These are phyloP conservation scores for Russula dissimulans DNA, from an alignment of 768 basidiomycete genomes.

Conservation along the genomic window DNA sequence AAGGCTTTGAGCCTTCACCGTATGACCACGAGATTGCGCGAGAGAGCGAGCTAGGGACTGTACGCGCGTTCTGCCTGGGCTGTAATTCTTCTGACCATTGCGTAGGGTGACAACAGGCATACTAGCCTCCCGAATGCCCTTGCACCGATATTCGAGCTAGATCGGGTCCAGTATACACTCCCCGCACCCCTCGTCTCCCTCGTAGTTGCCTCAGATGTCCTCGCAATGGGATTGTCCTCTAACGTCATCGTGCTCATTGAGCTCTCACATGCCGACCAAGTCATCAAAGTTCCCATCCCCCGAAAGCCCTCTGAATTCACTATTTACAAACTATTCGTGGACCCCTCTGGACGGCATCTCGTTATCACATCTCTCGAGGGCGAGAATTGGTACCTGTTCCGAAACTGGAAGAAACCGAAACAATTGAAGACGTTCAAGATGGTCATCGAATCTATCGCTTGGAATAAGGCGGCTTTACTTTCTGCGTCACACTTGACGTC, in stretches of 20 bases:
- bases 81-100: conserved; percentile 11
- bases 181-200: conserved; percentile 78
- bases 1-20: conserved; percentile 80
- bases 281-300: conserved; percentile 69
- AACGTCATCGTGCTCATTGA: conserved; percentile 84
- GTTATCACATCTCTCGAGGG: conserved; percentile 79
- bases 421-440: conserved; percentile 75
- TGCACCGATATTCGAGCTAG: conserved; percentile 73
- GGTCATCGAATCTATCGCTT: conserved; percentile 84
- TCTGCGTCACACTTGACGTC: conserved; percentile 61
- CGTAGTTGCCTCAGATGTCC: conserved; percentile 76
- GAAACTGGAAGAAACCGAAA: conserved; percentile 72
- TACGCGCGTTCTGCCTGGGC: not conserved
- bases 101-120: conserved; percentile 26
- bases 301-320: conserved; percentile 67
- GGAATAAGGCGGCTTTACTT: conserved; percentile 68
- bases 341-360: conserved; percentile 88
- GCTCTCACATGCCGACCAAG: conserved; percentile 77
- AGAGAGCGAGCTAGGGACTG: conserved; percentile 30
- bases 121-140: conserved; percentile 28
- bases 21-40: conserved; percentile 43
- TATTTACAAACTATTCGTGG: conserved; percentile 79
- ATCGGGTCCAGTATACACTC: conserved; percentile 79
- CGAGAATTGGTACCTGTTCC: conserved; percentile 89
- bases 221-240: conserved; percentile 73